These are phyloP conservation scores for Cryptosporidium baileyi DNA, from an alignment of 169 alveolate genomes.

Conservation along the genomic window DNA sequence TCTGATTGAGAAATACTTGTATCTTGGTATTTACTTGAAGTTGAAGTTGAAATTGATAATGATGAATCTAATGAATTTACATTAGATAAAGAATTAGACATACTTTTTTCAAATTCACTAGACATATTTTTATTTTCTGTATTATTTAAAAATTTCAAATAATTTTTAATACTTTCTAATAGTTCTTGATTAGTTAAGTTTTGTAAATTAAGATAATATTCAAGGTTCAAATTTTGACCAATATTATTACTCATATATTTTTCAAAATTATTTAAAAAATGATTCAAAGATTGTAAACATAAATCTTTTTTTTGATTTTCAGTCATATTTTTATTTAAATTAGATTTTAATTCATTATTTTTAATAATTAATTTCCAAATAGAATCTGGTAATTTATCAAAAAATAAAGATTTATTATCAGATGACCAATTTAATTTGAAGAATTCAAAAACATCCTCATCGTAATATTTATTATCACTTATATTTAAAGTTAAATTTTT, in stretches of 20 bases:
- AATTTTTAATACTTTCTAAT: not conserved
- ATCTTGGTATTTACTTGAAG: not conserved
- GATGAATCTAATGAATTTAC: too few species aligned
- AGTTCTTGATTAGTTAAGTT: not conserved
- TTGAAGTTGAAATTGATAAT: not conserved
- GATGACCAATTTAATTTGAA: constrained; percentile 19
- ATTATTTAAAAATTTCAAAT: not conserved
- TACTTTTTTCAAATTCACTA: not conserved
- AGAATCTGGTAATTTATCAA: constrained; percentile 16
- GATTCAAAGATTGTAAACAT: constrained; percentile 18
- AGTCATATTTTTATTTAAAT: not conserved
- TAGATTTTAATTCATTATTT: not conserved
- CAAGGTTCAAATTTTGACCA: not conserved
- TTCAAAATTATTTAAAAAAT: constrained; percentile 21
- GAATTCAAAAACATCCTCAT: constrained; percentile 20
- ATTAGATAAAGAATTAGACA: not conserved
- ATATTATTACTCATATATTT: not conserved
- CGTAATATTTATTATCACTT: not conserved
- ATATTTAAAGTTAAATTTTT: constrained; percentile 3
- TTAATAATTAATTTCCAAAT: constrained; percentile 23
- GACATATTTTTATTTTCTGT: not conserved
- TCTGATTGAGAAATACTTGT: not conserved
- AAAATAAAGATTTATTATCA: not conserved
- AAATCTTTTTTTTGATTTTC: not conserved
- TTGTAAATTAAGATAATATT: not conserved